Conservation (phyloP, 2,329 filamentous ascomycete species). For the Ceratocystis colombiana region DNA sequence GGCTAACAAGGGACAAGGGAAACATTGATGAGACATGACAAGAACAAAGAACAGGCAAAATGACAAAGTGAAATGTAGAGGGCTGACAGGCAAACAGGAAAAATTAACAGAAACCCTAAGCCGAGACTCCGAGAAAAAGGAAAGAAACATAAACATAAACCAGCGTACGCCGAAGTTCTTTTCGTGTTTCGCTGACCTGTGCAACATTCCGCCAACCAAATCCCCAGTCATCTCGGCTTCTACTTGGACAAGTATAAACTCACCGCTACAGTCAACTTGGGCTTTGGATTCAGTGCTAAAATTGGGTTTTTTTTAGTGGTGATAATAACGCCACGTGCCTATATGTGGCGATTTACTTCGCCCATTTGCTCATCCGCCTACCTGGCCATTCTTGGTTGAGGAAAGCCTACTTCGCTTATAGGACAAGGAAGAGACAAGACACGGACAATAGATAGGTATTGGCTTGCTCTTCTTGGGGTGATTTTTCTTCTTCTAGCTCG, state of each 20-base stretch:
- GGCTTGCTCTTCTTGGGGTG: no score
- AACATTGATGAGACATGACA: neutral
- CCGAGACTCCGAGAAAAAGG: neutral
- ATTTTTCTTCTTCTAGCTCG: no score
- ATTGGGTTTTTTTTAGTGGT: neutral
- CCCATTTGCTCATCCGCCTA: neutral
- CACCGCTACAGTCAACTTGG: neutral
- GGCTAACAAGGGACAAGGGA: neutral
- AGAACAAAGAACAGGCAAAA: neutral
- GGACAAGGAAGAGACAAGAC: no score
- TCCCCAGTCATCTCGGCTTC: neutral
- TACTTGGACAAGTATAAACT: neutral
- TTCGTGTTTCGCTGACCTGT: neutral
- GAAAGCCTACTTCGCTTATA: neutral
- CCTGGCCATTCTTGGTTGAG: neutral
- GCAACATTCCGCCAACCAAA: neutral
- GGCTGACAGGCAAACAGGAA: neutral
- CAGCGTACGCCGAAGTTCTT: neutral
- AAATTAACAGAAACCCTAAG: no score
- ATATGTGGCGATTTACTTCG: slow-evolving; percentile 1
- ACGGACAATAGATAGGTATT: no score
- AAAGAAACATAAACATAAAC: neutral
- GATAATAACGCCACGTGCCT: neutral
- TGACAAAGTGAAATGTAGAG: neutral
- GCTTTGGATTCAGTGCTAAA: neutral